Base-by-base conservation (phyloP, 192 early-diverging fungal species). In the Linnemannia schmuckeri region DNA sequence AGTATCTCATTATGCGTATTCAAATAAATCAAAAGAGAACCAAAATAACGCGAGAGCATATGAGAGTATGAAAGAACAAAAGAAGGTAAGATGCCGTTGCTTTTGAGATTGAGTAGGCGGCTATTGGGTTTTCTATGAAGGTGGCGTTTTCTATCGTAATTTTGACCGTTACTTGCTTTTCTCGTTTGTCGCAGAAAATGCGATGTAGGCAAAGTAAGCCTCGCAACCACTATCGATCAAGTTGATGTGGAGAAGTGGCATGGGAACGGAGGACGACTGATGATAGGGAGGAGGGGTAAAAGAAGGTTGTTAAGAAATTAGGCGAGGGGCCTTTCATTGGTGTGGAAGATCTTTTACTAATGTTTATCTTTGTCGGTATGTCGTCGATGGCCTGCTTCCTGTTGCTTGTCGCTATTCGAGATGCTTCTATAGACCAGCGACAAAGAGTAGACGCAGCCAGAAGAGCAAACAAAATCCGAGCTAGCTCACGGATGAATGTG, bases 261-360 rank as follows among this genome's bases (percentile, higher is more conserved):
- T 18, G 49, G 15, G 47, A 49, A 49, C 17, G 47, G 47, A 18
- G 49, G 18, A 22, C 18, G 20, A 52, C 49, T 18, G 15, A 52
- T 5, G 49, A 22, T 27, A 8, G 55, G 24, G 9, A 61, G 9
- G 24, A n/a, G 12, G 3, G 61, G 30, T 0, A 66, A 66, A 66
- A 66, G 61, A 61, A 3, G 12, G 10, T 66, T 35, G 61, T 66
- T n/a, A 66, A 66, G 61, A 66, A 66, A 66, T 66, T 66, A 66
- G 61, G 30, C 61, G 61, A 4, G 61, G 33, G 18, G 20, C 49
- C 20, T 18, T 22, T 6, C 20, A 52, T 4, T 0, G 12, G 10
- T 30, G n/a, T 27, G 61, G 61, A 66, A 33, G 61, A 66, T 66
- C 61, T 66, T 66, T 66, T 66, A 66, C 61, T 66, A 66, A 66